phyloP scores from a whole-genome alignment of 2,329 filamentous ascomycete genomes.

The Trichoderma sp. region DNA sequence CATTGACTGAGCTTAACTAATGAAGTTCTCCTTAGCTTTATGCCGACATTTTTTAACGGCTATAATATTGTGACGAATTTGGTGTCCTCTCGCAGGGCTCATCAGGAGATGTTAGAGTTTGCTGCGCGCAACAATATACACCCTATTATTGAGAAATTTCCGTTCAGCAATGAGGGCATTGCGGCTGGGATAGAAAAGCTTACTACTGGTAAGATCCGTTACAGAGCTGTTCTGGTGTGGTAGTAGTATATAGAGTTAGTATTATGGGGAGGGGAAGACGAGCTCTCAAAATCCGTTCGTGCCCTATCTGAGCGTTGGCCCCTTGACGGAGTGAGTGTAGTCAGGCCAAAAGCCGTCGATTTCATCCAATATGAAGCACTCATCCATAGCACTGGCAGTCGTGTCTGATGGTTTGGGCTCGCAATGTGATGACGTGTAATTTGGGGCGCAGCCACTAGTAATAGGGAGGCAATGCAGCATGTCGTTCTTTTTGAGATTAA shows the following conservation, averaged over 20 bases:
- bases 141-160: neutral
- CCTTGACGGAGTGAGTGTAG: neutral
- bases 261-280: neutral
- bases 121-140: neutral
- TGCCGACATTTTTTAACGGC: neutral
- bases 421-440: neutral
- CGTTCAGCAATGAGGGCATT: neutral
- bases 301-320: neutral
- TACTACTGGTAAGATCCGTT: neutral
- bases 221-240: neutral
- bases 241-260: neutral
- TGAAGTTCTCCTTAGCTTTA: neutral
- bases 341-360: neutral
- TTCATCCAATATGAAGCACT: neutral
- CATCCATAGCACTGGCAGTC: neutral
- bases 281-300: neutral
- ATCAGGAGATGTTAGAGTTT: neutral
- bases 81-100: neutral
- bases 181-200: neutral
- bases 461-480: neutral
- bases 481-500: neutral
- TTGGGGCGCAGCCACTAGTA: neutral
- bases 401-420: neutral
- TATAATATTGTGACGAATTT: neutral
- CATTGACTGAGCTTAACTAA: neutral